Conservation (phyloP, 495 filamentous ascomycete species). For the Pseudoneurospora amorphoporcata region DNA sequence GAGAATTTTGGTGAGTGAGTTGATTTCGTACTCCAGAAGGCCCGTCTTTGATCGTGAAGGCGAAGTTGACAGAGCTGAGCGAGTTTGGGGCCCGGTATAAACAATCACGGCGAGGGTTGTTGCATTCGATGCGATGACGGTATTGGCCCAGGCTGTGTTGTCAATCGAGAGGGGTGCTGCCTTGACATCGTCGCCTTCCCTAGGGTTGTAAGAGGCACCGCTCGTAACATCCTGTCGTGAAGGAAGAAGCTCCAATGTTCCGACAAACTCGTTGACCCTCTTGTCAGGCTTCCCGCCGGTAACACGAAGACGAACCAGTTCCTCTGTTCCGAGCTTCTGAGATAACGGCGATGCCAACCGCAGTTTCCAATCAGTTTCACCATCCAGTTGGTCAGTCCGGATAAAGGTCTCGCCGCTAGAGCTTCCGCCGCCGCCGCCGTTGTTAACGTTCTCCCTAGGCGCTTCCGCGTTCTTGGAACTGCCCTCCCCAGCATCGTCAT, state of each 20-base stretch:
- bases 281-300: slow-evolving; percentile 81
- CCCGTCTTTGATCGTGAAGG: slow-evolving; percentile 86
- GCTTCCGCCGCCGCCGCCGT: slow-evolving; percentile 17
- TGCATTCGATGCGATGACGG: slow-evolving; percentile 86
- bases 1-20: slow-evolving; percentile 94
- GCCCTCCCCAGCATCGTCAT: slow-evolving; percentile 17
- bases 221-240: slow-evolving; percentile 30
- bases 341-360: slow-evolving; percentile 76
- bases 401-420: slow-evolving; percentile 85
- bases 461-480: slow-evolving; percentile 7
- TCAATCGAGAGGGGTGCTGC: slow-evolving; percentile 79
- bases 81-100: slow-evolving; percentile 91
- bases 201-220: slow-evolving; percentile 15
- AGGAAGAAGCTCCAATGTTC: slow-evolving; percentile 58
- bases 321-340: slow-evolving; percentile 56
- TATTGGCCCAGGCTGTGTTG: slow-evolving; percentile 98
- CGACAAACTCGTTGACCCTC: slow-evolving; percentile 87
- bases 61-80: slow-evolving; percentile 88
- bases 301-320: slow-evolving; percentile 64
- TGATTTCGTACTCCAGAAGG: slow-evolving; percentile 90
- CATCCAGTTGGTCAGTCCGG: slow-evolving; percentile 92
- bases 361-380: slow-evolving; percentile 98
- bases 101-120: slow-evolving; percentile 79
- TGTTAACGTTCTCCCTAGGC: slow-evolving; percentile 1
- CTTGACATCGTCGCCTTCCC: slow-evolving; percentile 21